Percentiles rank a stretch among this genome's conserved stretches.
These are phyloP conservation scores for Tricholoma furcatifolium DNA, from an alignment of 768 basidiomycete species.

Conservation along the genomic window DNA sequence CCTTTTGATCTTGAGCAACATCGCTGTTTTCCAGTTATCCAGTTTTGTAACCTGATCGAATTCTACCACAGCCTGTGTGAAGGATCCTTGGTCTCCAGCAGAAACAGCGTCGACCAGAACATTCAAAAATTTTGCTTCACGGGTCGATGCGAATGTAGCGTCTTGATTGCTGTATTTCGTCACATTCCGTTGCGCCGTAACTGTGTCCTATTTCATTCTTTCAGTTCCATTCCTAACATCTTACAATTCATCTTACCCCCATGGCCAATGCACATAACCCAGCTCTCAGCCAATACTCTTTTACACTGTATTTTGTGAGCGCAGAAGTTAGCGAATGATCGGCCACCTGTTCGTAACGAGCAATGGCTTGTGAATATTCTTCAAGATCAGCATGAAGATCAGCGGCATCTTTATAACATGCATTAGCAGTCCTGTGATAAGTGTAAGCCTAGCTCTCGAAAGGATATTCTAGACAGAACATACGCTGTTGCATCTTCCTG, in stretches of 20 bases:
- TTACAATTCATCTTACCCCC: slow-evolving; percentile 50
- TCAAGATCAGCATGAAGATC: slow-evolving; percentile 91
- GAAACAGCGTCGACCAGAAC: slow-evolving; percentile 73
- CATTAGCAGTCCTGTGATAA: slow-evolving; percentile 80
- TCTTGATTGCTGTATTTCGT: slow-evolving; percentile 79
- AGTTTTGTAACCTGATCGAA: slow-evolving; percentile 91
- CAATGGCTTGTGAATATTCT: slow-evolving; percentile 81
- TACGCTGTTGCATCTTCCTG: slow-evolving; percentile 97
- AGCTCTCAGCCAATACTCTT: slow-evolving; percentile 93
- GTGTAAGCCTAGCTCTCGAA: not conserved
- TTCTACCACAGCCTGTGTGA: slow-evolving; percentile 84
- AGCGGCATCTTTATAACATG: slow-evolving; percentile 94
- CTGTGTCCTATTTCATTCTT: slow-evolving; percentile 60
- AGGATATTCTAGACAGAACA: slow-evolving; percentile 25
- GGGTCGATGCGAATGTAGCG: slow-evolving; percentile 79
- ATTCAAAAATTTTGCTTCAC: slow-evolving; percentile 88
- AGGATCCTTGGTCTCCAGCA: slow-evolving; percentile 51
- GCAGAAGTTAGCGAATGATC: slow-evolving; percentile 75
- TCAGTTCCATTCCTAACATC: not conserved
- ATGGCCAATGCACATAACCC: slow-evolving; percentile 87
- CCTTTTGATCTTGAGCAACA: slow-evolving; percentile 89
- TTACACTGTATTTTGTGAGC: slow-evolving; percentile 97
- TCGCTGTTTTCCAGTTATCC: slow-evolving; percentile 94
- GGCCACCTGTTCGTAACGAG: slow-evolving; percentile 89
- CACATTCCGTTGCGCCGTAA: slow-evolving; percentile 80